Conservation (phyloP, 2,329 filamentous ascomycete species). For the Coleophoma cylindrospora region DNA sequence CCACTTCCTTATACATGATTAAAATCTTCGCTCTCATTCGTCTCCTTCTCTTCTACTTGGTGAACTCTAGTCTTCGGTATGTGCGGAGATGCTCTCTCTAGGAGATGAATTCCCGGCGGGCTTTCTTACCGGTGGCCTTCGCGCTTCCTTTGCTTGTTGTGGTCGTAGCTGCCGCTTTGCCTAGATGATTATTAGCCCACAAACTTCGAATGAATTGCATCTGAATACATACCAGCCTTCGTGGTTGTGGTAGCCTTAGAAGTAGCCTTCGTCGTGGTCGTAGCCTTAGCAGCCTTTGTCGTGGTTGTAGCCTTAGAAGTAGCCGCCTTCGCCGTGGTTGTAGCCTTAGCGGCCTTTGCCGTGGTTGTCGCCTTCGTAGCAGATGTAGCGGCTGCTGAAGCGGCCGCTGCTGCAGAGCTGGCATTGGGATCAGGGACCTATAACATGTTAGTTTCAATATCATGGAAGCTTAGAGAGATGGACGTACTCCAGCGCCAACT, state of each 20-base stretch:
- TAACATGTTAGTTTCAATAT: neutral
- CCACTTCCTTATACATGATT: neutral
- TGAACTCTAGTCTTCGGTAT: neutral
- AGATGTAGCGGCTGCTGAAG: neutral
- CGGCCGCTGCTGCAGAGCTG: neutral
- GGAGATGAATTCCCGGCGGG: slow-evolving; percentile 15
- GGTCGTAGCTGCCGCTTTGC: neutral
- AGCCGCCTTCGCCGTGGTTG: neutral
- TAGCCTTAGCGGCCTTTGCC: neutral
- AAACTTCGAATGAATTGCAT: neutral
- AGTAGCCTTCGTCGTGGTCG: neutral
- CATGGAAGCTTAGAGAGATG: neutral
- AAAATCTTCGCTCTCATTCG: neutral
- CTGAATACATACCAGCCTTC: neutral
- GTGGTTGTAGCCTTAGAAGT: neutral
- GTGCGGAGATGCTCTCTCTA: slow-evolving; percentile 6
- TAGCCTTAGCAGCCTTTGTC: neutral
- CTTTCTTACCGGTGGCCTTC: slow-evolving; percentile 4
- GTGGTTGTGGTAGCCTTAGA: neutral
- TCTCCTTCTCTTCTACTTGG: slow-evolving; percentile 7
- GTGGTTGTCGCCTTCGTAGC: neutral
- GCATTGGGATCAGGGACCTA: neutral
- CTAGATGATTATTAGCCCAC: neutral
- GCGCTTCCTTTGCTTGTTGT: neutral
- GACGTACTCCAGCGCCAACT: neutral